Evolutionary conservation across 805 yeast species (phyloP).

Genomic region (Teunomyces cretensis): DNA sequence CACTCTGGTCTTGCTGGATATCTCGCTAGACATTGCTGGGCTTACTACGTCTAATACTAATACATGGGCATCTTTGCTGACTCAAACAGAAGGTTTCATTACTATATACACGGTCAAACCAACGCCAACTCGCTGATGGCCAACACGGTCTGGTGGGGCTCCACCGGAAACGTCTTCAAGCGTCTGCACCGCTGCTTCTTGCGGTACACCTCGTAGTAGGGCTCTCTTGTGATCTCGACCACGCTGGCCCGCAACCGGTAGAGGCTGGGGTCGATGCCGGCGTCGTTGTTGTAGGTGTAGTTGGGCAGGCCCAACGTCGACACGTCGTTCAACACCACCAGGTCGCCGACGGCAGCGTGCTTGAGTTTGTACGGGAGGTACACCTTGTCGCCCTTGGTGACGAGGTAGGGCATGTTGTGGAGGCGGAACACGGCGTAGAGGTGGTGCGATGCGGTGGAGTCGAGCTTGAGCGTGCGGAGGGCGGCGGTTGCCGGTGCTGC

Average conservation of each 20-base stretch:
- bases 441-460: slow-evolving; percentile 50
- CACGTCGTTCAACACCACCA: slow-evolving; percentile 70
- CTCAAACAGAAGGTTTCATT: too few species aligned
- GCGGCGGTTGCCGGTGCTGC: slow-evolving; percentile 3
- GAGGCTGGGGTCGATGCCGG: slow-evolving; percentile 45
- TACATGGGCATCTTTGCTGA: too few species aligned
- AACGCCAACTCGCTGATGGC: slow-evolving; percentile 72
- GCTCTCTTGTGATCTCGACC: slow-evolving; percentile 81
- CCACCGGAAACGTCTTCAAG: slow-evolving; percentile 68
- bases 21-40: too few species aligned
- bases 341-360: slow-evolving; percentile 80
- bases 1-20: too few species aligned
- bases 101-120: slow-evolving; percentile 14
- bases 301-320: slow-evolving; percentile 83
- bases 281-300: slow-evolving; percentile 57
- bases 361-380: slow-evolving; percentile 76
- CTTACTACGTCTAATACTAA: too few species aligned
- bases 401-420: slow-evolving; percentile 81
- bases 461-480: slow-evolving; percentile 55
- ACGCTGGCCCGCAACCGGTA: slow-evolving; percentile 74
- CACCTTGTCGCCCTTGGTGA: slow-evolving; percentile 87
- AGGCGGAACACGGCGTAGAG: slow-evolving; percentile 81
- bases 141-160: slow-evolving; percentile 75
- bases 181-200: slow-evolving; percentile 79
- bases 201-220: slow-evolving; percentile 55